Percentiles rank a stretch among this genome's conserved stretches.
Evolutionary conservation across 1,284 basidiomycete genomes (phyloP).

Genomic region (Singerocomus inundabilis): DNA sequence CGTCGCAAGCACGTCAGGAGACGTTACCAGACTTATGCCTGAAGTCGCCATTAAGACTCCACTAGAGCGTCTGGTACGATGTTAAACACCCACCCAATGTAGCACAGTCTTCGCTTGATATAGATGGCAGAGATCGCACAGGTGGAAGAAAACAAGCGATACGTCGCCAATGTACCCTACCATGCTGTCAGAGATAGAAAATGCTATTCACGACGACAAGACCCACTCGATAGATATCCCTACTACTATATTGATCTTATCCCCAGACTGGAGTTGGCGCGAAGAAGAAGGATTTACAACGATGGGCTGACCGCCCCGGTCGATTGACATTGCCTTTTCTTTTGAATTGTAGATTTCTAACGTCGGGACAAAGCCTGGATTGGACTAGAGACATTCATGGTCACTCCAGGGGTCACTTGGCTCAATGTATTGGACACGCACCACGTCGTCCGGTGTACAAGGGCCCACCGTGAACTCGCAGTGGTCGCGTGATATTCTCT

Average conservation of each 20-base stretch:
- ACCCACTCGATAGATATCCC: slow-evolving; percentile 47
- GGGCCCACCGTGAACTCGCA: slow-evolving; percentile 52
- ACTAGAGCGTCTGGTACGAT: background rate
- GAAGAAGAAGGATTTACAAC: slow-evolving; percentile 33
- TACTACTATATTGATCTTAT: slow-evolving; percentile 46
- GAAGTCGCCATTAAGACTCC: background rate
- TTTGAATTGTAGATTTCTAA: slow-evolving; percentile 48
- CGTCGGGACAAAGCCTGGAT: slow-evolving; percentile 41
- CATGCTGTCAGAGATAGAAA: slow-evolving; percentile 2
- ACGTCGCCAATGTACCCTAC: slow-evolving; percentile 53
- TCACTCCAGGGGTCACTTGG: background rate
- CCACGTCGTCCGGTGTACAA: slow-evolving; percentile 50
- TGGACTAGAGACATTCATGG: slow-evolving; percentile 29
- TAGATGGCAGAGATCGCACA: slow-evolving; percentile 27
- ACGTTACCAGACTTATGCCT: slow-evolving; percentile 54
- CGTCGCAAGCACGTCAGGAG: slow-evolving; percentile 46
- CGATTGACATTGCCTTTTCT: slow-evolving; percentile 42
- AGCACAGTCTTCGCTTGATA: slow-evolving; percentile 47
- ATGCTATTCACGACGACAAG: background rate
- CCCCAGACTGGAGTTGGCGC: slow-evolving; percentile 46
- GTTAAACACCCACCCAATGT: slow-evolving; percentile 45
- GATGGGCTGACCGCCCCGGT: slow-evolving; percentile 32
- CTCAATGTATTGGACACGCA: slow-evolving; percentile 33
- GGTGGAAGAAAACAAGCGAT: slow-evolving; percentile 51
- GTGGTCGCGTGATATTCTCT: slow-evolving; percentile 61